phyloP scores from a whole-genome alignment of 352 stramenopile genomes.

The Globisporangium carolinianum region DNA sequence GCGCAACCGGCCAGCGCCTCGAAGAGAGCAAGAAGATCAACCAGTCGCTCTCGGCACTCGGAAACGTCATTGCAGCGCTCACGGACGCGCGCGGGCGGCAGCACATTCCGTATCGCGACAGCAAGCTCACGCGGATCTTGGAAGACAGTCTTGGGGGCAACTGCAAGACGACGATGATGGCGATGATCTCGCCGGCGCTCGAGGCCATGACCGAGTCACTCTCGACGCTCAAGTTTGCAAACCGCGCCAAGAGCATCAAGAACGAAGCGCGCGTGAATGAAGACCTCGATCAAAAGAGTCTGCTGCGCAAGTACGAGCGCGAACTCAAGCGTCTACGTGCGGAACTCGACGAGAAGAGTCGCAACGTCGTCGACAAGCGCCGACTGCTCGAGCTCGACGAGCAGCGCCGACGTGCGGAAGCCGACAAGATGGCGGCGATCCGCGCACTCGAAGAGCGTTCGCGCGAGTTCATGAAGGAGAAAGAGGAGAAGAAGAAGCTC shows the following conservation, averaged over 20 bases:
- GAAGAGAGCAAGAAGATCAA: conserved; percentile 94
- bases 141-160: conserved; percentile 87
- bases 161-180: conserved; percentile 96
- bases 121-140: conserved; percentile 91
- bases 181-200: conserved; percentile 90
- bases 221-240: conserved; percentile 93
- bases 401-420: conserved; percentile 84
- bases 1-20: conserved; percentile 79
- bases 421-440: conserved; percentile 94
- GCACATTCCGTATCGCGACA: conserved; percentile 93
- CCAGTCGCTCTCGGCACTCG: conserved; percentile 85
- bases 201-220: conserved; percentile 89
- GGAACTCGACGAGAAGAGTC: conserved; percentile 89
- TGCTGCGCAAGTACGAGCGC: conserved; percentile 93
- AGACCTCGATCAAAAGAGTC: conserved; percentile 90
- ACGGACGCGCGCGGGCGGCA: conserved; percentile 81
- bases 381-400: conserved; percentile 88
- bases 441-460: conserved; percentile 87
- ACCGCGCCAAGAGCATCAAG: conserved; percentile 91
- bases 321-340: conserved; percentile 90
- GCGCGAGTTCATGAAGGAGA: conserved; percentile 92
- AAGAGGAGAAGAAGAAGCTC: conserved; percentile 93
- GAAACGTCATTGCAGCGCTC: conserved; percentile 88
- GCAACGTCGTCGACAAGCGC: conserved; percentile 92
- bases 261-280: conserved; percentile 89